phyloP scores from a whole-genome alignment of 495 filamentous ascomycete genomes.

The Aspergillus sclerotiicarbonarius region DNA sequence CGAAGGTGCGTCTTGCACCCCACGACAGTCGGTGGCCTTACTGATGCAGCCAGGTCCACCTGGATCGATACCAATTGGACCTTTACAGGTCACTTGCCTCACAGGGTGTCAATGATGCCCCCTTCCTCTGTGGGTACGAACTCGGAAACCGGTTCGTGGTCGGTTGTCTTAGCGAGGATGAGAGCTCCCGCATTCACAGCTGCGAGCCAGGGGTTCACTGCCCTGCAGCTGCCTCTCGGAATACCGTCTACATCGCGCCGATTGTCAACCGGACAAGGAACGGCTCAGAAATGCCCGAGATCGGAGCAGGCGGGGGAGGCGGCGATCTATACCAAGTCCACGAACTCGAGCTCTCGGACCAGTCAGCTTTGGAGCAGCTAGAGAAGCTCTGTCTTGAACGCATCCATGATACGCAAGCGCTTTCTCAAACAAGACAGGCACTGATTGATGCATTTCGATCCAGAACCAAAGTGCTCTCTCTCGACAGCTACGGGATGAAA shows the following conservation, averaged over 20 bases:
- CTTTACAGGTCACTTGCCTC: slow-evolving; percentile 67
- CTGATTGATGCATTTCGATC: slow-evolving; percentile 36
- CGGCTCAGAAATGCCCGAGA: slow-evolving; percentile 64
- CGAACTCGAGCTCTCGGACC: slow-evolving; percentile 58
- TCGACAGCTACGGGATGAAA: slow-evolving; percentile 41
- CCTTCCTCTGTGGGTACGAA: slow-evolving; percentile 71
- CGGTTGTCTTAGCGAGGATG: slow-evolving; percentile 68
- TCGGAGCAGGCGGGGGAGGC: slow-evolving; percentile 76
- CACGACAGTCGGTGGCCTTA: not conserved
- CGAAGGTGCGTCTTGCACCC: slow-evolving; percentile 47
- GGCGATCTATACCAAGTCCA: slow-evolving; percentile 66
- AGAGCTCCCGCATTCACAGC: slow-evolving; percentile 74
- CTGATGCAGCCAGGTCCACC: slow-evolving; percentile 60
- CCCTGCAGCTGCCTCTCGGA: slow-evolving; percentile 42
- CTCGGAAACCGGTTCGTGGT: slow-evolving; percentile 67
- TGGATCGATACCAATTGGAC: slow-evolving; percentile 74
- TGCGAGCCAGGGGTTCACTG: slow-evolving; percentile 77
- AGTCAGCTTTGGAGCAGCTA: slow-evolving; percentile 41
- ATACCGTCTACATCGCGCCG: slow-evolving; percentile 74
- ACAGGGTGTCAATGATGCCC: slow-evolving; percentile 52
- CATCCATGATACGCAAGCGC: slow-evolving; percentile 34
- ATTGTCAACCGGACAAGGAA: slow-evolving; percentile 60
- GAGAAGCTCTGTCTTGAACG: slow-evolving; percentile 46
- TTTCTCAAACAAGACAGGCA: slow-evolving; percentile 31
- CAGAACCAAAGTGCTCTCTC: slow-evolving; percentile 34